Percentiles rank a stretch among this genome's conserved stretches.
phyloP scores from a whole-genome alignment of 176 grass and related monocot species.

The Eragrostis curvula region DNA sequence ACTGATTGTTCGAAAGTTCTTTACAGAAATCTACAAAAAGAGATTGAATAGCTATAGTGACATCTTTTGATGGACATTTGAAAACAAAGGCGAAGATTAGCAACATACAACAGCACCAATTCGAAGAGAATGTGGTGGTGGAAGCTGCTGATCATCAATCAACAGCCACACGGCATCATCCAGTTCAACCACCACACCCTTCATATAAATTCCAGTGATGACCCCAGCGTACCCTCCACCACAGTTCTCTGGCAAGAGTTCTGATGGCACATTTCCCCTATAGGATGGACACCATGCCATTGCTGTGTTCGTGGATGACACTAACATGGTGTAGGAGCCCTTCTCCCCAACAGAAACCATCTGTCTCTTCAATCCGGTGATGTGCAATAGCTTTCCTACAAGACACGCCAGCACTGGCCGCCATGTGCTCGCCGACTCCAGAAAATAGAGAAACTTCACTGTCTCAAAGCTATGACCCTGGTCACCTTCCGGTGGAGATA shows the following conservation, averaged over 20 bases:
- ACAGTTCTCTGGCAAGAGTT: constrained; percentile 17
- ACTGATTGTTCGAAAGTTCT: constrained; percentile 55
- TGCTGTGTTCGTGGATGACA: constrained; percentile 58
- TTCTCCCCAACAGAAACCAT: constrained; percentile 62
- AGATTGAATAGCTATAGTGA: constrained; percentile 13
- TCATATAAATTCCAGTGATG: constrained; percentile 70
- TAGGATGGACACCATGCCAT: constrained; percentile 48
- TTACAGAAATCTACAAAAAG: constrained; percentile 71
- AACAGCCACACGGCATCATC: constrained; percentile 65
- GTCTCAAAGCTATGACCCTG: constrained; percentile 59
- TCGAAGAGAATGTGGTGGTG: constrained; percentile 71
- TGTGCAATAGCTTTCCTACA: constrained; percentile 53
- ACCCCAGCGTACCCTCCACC: constrained; percentile 56
- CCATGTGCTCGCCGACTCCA: constrained; percentile 51
- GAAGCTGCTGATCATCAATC: constrained; percentile 62
- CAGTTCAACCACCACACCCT: constrained; percentile 72
- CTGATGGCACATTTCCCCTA: constrained; percentile 12
- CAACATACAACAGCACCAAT: constrained; percentile 82
- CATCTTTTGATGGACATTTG: constrained; percentile 30
- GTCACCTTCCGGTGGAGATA: constrained; percentile 24
- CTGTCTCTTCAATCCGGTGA: constrained; percentile 73
- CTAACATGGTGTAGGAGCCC: constrained; percentile 60
- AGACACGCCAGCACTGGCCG: constrained; percentile 55
- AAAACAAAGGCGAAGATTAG: constrained; percentile 26
- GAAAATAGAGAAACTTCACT: constrained; percentile 74